Evolutionary conservation across 2,329 filamentous ascomycete species (phyloP), one percentile per base, ranked within the genome.

Genomic region (Pyricularia grisea): DNA sequence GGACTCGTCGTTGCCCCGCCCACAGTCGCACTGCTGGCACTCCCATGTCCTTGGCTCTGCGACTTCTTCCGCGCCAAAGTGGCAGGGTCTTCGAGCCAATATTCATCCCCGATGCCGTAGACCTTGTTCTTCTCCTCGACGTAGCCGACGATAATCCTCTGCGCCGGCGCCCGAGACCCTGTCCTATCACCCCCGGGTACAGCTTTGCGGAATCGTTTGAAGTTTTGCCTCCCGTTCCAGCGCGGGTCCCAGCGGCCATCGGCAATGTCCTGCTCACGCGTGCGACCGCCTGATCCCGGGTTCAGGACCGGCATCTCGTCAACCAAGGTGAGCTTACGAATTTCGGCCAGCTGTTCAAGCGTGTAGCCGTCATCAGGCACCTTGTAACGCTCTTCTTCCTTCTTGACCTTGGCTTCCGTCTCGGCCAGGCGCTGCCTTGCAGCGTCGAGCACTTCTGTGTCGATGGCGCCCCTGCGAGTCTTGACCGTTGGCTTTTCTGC

Each of bases 161-260:
- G 63, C 30, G 9, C 50, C 31, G 65, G 33, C 31, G 25, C 69
- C 12, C 80, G 81, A 31, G 80, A 77, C 1, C 79, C 77, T 2
- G 79, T 77, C 20, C 74, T 71, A 6, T 72, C 72, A 25, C 85
- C 85, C 28, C 87, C 89, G 23, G n/a, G 58, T 23, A 9, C 12
- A 68, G 87, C 83, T 68, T 83, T 84, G 27, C 85, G 84, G 75
- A 99, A 99, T 74, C 88, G 91, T 78, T 99, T 99, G 81, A 97
- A 99, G 76, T 99, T 98, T 78, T 93, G 94, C 63, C 94, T 86
- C 0, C 94, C 95, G 76, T 97, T 97, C 95, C 95, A 99, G 58
- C 84, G 85, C 0, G 92, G 88, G 72, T 97, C 87, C 94, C 94
- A 97, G 60, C 92, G 85, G 5, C 84, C 83, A 63, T 82, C 81